phyloP scores from a whole-genome alignment of 1,284 basidiomycete genomes.

The Ustilago lituana region DNA sequence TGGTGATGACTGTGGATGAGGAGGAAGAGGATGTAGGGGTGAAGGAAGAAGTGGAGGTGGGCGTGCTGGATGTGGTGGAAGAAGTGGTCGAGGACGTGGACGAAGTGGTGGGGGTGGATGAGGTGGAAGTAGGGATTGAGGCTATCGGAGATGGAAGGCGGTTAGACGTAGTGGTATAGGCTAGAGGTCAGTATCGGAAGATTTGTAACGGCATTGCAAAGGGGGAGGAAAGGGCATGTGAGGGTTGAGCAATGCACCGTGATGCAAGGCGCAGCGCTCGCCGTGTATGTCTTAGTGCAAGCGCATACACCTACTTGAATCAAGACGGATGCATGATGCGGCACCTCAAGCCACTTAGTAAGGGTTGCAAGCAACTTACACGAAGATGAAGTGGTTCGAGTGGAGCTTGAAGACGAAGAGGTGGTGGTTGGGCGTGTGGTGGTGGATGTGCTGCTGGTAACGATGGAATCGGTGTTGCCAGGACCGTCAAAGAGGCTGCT shows the following conservation, averaged over 20 bases:
- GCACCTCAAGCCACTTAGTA: too few relatives aligned
- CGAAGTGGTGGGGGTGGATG: constrained; percentile 10
- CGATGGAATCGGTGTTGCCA: constrained; percentile 25
- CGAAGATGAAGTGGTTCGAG: constrained; percentile 3
- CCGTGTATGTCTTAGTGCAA: too few relatives aligned
- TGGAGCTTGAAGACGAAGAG: constrained; percentile 6
- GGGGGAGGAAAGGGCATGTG: neutral
- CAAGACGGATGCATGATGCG: neutral
- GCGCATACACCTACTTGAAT: too few relatives aligned
- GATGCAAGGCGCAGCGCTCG: neutral
- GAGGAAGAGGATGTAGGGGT: constrained; percentile 16
- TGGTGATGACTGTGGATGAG: constrained; percentile 28
- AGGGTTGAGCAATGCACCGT: constrained; percentile 7
- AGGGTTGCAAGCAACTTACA: constrained; percentile 21
- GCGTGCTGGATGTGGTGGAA: constrained; percentile 17
- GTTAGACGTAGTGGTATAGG: constrained; percentile 13
- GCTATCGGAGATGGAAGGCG: constrained; percentile 15
- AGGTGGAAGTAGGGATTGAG: constrained; percentile 17
- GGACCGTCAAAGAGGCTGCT: constrained; percentile 12
- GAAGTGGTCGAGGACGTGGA: constrained; percentile 12
- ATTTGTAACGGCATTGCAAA: neutral
- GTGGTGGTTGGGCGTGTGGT: constrained; percentile 7
- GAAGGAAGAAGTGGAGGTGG: constrained; percentile 7
- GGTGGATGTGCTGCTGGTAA: constrained; percentile 3
- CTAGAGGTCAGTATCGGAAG: constrained; percentile 9